Base-by-base conservation (phyloP, 805 yeast genomes). In the Cyberlindnera bimundalis region DNA sequence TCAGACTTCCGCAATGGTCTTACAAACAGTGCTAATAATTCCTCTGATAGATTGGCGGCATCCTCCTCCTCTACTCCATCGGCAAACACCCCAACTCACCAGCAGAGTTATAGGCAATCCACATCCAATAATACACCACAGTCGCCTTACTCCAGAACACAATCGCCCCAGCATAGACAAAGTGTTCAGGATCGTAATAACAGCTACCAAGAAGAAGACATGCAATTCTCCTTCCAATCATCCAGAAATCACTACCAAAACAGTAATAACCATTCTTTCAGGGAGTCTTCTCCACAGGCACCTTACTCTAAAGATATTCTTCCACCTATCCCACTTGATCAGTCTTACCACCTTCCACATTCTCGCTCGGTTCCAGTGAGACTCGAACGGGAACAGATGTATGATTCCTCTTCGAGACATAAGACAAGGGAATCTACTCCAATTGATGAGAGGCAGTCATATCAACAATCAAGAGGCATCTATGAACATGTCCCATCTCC, bases 211-310 rank as follows among this genome's bases (percentile, higher is more conserved):
- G 47, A 44, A 8, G 57, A 56, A 11, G 59, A 55, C 13, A 19
- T 57, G 38, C 45, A 49, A 27, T 57, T 57, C 49, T 56, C 60
- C 35, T 57, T 57, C 33, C 58, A 52, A 21, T 53, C 58, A 1
- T 57, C 61, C 2, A 35, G 41, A 21, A 43, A 37, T 16, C 50
- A 51, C 44, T 57, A 57, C 35, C 37, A 37, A 10, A 26, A 28
- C 15, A 7, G 5, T 8, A 28, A 28, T 15, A n/a, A 28, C 11
- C 28, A n/a, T n/a, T 26, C 31, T 6, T 15, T 10, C 35, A 31
- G 33, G 24, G 25, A 34, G 17, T 4, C 34, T 2, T 33, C 46
- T 15, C 37, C 41, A 21, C 30, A 36, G 35, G 26, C 40, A 8
- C 46, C 42, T 7, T 41, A 41, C 19, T 34, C 39, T 6, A 34